Base-by-base conservation (phyloP, 2,329 filamentous ascomycete genomes). In the Chaetomiaceae sp. region DNA sequence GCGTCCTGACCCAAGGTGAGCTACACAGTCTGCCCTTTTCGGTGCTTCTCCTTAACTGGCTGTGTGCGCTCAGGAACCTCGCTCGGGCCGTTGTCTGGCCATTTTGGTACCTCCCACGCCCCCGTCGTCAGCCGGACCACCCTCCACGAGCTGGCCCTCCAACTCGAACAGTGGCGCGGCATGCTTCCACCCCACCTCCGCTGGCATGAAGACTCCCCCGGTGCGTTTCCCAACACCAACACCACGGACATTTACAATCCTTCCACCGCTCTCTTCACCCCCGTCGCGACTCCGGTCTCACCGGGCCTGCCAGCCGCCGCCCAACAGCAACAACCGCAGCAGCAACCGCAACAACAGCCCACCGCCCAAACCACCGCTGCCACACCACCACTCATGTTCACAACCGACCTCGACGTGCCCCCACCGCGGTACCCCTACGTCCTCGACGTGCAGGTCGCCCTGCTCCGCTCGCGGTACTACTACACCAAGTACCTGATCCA, bases 391-490 rank as follows among this genome's bases (percentile, higher is more conserved):
- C 62, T 68, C 8, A 69, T 77, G 49, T 79, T 79, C 61, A 70
- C 70, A 7, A 62, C 70, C 9, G 71, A 78, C 55, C 66, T 78
- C 48, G 69, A 73, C 48, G 59, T 58, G 1, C 64, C 72, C 3
- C 72, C 73, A 1, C 63, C 65, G 9, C 68, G 67, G 19, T 79
- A 80, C 60, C 70, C 70, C 13, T 79, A 75, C 59, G 73, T 73
- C 14, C 70, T 78, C 51, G 79, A 82, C 58, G 68, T 83, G 30
- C 76, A 82, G 51, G 72, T 76, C 7, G 79, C 79, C 2, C 65
- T 80, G 10, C 68, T 83, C 8, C 74, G 79, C 40, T 80, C 78
- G 5, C 71, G 77, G 42, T 83, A 80, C 62, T 81, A 79, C 62
- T 79, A 81, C 57, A 73, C 74, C 19, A 79, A 78, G 50, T 79